Evolutionary conservation across 1,284 basidiomycete species (phyloP), one percentile per base, ranked within the genome.

Genomic region (Ganoderma lucidum): DNA sequence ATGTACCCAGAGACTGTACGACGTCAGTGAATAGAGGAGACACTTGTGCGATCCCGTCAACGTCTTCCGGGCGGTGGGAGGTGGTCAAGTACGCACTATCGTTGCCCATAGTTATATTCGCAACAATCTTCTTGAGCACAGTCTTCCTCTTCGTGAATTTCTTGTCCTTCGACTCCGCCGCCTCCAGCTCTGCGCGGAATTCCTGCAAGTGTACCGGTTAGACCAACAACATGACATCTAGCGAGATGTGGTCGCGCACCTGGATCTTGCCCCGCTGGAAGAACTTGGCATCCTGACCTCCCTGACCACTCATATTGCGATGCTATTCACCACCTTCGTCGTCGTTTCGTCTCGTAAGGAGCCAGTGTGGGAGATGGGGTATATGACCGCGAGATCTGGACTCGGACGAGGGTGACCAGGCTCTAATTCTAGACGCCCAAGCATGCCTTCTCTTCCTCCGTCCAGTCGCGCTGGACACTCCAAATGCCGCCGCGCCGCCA

Each of bases 61-160:
- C 71, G 63, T 70, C 42, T 19, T 37, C 37, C 30, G 35, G 6
- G 17, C 19, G 28, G 30, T 48, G 53, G 53, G n/a, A n/a, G n/a
- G 28, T 15, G 39, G 30, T 51, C 42, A 76, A 78, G 73, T 81
- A 90, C 91, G 81, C 81, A 93, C 95, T 95, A 80, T 97, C 96
- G 78, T 96, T 96, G 68, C 96, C 96, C 92, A 97, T 97, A 1
- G 96, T 98, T 80, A 97, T 97, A 80, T 96, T 96, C 62, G 96
- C 94, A 28, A 97, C 95, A 74, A 98, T 93, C 86, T 97, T 97
- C 88, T 98, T 98, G 77, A 98, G 83, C 30, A 94, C 93, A 0
- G 88, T 95, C 87, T 96, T 97, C 75, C 95, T 89, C 82, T 96
- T 96, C 74, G 89, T 83, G 74, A 89, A 98, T 76, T 96, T 96